Evolutionary conservation across 768 basidiomycete genomes (phyloP).

Genomic region (Hirschioporus abietinus): DNA sequence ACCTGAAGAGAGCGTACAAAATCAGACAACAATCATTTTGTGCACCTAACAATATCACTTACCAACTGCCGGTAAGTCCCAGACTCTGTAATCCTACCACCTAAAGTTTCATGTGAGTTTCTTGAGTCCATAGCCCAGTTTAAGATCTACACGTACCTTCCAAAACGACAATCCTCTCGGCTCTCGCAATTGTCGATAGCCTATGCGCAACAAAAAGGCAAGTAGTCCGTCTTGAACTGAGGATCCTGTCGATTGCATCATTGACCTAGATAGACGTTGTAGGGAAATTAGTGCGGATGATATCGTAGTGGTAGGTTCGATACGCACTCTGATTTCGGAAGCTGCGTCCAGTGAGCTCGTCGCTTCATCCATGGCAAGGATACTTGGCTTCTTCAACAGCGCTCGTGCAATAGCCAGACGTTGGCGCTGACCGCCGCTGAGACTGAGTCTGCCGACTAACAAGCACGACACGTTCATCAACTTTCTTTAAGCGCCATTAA

Average conservation of each 20-base stretch:
- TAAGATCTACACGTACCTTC: conserved; percentile 48
- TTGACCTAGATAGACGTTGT: conserved; percentile 50
- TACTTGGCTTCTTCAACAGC: conserved; percentile 80
- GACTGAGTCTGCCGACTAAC: conserved; percentile 60
- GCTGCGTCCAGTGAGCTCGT: conserved; percentile 86
- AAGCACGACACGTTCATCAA: conserved; percentile 9
- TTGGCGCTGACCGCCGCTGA: conserved; percentile 78
- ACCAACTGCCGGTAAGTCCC: conserved; percentile 80
- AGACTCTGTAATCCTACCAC: conserved; percentile 75
- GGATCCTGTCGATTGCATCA: conserved; percentile 85
- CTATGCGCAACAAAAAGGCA: conserved; percentile 89
- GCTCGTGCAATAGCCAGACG: conserved; percentile 83
- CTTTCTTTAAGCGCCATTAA: not conserved
- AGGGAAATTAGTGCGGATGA: not conserved
- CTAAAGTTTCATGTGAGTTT: conserved; percentile 25
- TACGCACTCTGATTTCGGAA: conserved; percentile 70
- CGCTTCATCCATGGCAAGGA: conserved; percentile 87
- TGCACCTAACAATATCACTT: conserved; percentile 17
- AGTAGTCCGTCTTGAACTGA: conserved; percentile 73
- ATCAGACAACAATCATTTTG: conserved; percentile 2
- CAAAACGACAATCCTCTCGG: conserved; percentile 85
- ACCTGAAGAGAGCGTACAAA: conserved; percentile 39
- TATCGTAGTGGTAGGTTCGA: not conserved
- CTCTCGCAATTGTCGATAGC: conserved; percentile 83
- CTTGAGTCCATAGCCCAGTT: not conserved